These are phyloP conservation scores for Ceratocystis huliohia DNA, from an alignment of 2,329 filamentous ascomycete genomes.

Conservation along the genomic window DNA sequence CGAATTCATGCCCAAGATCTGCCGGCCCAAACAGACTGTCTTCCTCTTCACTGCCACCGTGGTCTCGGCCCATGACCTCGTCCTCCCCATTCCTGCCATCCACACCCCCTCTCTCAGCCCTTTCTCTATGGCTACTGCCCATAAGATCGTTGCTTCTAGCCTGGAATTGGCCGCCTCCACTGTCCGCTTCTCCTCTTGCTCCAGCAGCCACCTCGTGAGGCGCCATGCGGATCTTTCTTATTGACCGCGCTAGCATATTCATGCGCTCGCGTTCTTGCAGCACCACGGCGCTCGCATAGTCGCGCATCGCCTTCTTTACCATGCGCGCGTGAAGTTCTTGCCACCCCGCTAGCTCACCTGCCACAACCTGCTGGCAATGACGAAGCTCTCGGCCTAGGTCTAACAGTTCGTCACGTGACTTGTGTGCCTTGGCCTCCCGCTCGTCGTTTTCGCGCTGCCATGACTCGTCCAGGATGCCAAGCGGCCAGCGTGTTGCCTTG, in stretches of 20 bases:
- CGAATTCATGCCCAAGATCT: background rate
- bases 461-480: slow-evolving; percentile 75
- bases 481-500: slow-evolving; percentile 65
- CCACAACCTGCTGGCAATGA: slow-evolving; percentile 89
- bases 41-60: background rate
- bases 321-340: slow-evolving; percentile 75
- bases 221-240: slow-evolving; percentile 45
- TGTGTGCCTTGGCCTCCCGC: slow-evolving; percentile 64
- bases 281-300: slow-evolving; percentile 66
- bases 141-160: background rate
- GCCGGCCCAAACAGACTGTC: background rate
- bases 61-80: background rate
- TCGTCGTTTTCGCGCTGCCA: slow-evolving; percentile 71
- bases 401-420: slow-evolving; percentile 56
- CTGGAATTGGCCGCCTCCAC: background rate
- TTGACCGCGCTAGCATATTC: slow-evolving; percentile 65
- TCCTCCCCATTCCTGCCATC: background rate
- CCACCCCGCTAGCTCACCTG: slow-evolving; percentile 83
- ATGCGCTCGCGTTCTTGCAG: slow-evolving; percentile 67
- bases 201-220: background rate
- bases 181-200: background rate
- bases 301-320: slow-evolving; percentile 59
- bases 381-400: slow-evolving; percentile 68
- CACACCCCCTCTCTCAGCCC: background rate
- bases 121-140: background rate